Evolutionary conservation across 805 yeast genomes (phyloP).

Genomic region (Scheffersomyces spartinae): DNA sequence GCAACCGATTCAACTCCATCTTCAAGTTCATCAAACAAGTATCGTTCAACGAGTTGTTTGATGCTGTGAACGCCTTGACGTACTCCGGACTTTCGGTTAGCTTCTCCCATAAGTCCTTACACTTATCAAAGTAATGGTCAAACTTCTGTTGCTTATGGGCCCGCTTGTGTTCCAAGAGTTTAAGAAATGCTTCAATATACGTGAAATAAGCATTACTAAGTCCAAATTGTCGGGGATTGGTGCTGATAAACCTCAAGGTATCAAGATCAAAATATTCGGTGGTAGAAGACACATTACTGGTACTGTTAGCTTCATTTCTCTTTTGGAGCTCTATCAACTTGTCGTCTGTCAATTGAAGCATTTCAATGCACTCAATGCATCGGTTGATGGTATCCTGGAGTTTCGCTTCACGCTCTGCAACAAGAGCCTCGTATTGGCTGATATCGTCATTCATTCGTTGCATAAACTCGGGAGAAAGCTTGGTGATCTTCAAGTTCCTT

Average conservation of each 20-base stretch:
- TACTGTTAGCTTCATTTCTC: slow-evolving; percentile 9
- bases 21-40: slow-evolving; percentile 39
- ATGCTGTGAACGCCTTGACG: slow-evolving; percentile 24
- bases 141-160: slow-evolving; percentile 24
- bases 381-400: slow-evolving; percentile 13
- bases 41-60: slow-evolving; percentile 37
- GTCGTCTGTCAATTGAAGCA: slow-evolving; percentile 19
- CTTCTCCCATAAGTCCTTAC: slow-evolving; percentile 33
- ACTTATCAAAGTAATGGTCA: slow-evolving; percentile 17
- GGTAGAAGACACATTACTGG: slow-evolving; percentile 5
- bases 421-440: slow-evolving; percentile 14
- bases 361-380: slow-evolving; percentile 15
- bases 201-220: slow-evolving; percentile 21
- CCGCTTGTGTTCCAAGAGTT: slow-evolving; percentile 18
- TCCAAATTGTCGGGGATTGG: slow-evolving; percentile 29
- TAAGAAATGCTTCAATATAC: slow-evolving; percentile 17
- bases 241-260: slow-evolving; percentile 21
- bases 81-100: slow-evolving; percentile 25
- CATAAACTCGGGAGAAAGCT: slow-evolving; percentile 20
- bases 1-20: slow-evolving; percentile 45
- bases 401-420: slow-evolving; percentile 10
- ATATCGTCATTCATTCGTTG: slow-evolving; percentile 13
- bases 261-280: slow-evolving; percentile 25
- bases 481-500: slow-evolving; percentile 22
- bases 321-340: slow-evolving; percentile 23